Conservation (phyloP, 2,329 filamentous ascomycete genomes). For the Diaporthe vaccinii region DNA sequence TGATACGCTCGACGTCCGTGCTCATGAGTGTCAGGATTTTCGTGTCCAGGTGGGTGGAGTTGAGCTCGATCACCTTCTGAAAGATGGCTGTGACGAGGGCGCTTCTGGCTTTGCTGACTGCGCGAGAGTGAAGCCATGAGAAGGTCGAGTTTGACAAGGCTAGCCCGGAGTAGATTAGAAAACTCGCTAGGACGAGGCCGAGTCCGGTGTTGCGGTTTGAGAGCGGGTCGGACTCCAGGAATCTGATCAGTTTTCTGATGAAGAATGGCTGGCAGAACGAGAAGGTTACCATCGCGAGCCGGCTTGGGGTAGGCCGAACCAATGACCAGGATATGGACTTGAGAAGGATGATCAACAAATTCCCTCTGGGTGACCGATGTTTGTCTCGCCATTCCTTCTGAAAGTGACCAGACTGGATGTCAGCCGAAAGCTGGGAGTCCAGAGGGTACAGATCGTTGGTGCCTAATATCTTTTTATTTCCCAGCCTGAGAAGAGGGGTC, state of each 20-base stretch:
- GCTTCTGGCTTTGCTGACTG: conserved; percentile 43
- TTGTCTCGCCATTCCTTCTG: background rate
- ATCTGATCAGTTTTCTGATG: conserved; percentile 53
- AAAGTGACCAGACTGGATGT: conserved; percentile 35
- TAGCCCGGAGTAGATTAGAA: conserved; percentile 51
- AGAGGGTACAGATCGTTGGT: conserved; percentile 36
- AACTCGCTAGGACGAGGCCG: conserved; percentile 50
- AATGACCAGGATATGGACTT: conserved; percentile 30
- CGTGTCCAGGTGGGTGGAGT: conserved; percentile 26
- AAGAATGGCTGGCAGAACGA: conserved; percentile 59
- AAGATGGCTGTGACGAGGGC: conserved; percentile 51
- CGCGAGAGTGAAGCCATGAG: conserved; percentile 48
- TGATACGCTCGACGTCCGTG: conserved; percentile 45
- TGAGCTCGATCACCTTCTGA: conserved; percentile 48
- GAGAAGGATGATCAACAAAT: conserved; percentile 49
- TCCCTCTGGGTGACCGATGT: conserved; percentile 19
- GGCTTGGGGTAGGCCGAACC: conserved; percentile 52
- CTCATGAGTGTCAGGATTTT: conserved; percentile 46
- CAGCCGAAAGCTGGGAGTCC: conserved; percentile 44
- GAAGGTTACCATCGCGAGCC: conserved; percentile 55
- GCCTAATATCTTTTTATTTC: conserved; percentile 32
- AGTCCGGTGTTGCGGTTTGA: conserved; percentile 46
- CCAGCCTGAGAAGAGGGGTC: conserved; percentile 34
- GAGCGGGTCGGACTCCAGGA: conserved; percentile 46
- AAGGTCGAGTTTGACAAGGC: conserved; percentile 51